Evolutionary conservation across 495 filamentous ascomycete genomes (phyloP).

Genomic region (Tetracladium setigerum): DNA sequence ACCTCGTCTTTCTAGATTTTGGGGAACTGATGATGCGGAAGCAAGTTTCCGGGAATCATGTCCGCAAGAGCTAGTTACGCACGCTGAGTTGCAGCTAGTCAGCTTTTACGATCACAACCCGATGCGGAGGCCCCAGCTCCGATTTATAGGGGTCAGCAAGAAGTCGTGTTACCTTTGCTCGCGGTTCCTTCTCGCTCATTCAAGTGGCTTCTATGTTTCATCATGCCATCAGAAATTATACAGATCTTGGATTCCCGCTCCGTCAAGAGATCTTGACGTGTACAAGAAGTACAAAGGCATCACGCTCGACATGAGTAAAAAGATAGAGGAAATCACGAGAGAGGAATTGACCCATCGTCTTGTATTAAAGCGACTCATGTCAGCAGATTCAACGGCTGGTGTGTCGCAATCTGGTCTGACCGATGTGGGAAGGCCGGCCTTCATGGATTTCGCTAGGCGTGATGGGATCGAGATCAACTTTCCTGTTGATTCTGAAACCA

Average conservation of each 20-base stretch:
- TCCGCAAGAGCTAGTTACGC: slow-evolving; percentile 5
- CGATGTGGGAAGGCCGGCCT: background rate
- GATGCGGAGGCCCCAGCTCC: slow-evolving; percentile 7
- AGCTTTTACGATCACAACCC: slow-evolving; percentile 18
- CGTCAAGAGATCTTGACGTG: slow-evolving; percentile 1
- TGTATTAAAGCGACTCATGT: slow-evolving; percentile 1
- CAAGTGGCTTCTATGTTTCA: slow-evolving; percentile 7
- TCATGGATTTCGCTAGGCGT: background rate
- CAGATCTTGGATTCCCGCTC: slow-evolving; percentile 8
- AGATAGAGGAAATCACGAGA: slow-evolving; percentile 3
- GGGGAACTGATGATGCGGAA: slow-evolving; percentile 9
- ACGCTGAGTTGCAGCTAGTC: slow-evolving; percentile 16
- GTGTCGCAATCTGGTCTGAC: slow-evolving; percentile 13
- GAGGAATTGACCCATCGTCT: slow-evolving; percentile 1
- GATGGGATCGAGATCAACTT: background rate
- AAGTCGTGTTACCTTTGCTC: slow-evolving; percentile 18
- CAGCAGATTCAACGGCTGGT: slow-evolving; percentile 13
- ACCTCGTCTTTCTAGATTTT: slow-evolving; percentile 7
- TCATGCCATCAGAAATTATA: slow-evolving; percentile 19
- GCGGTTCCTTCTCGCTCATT: slow-evolving; percentile 10
- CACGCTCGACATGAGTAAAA: slow-evolving; percentile 5
- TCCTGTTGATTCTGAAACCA: background rate
- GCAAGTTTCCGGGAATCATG: slow-evolving; percentile 8
- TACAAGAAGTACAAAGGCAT: slow-evolving; percentile 6
- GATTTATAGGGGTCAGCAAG: slow-evolving; percentile 18